Evolutionary conservation across 169 alveolate genomes (phyloP).

Genomic region (Cryptosporidium baileyi): DNA sequence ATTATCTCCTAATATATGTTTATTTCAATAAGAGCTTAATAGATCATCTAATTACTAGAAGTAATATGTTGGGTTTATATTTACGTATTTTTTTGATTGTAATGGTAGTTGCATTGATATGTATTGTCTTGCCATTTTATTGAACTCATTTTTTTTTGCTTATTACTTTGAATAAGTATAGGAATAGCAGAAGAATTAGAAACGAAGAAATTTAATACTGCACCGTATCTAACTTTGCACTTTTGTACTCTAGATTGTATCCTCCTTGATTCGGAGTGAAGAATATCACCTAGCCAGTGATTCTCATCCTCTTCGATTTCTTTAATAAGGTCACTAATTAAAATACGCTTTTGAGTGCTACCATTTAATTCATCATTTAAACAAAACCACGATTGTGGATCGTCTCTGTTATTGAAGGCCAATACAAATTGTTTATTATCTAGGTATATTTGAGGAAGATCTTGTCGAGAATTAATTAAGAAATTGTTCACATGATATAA

Average conservation of each 20-base stretch:
- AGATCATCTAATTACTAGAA: no score
- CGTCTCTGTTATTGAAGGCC: slow-evolving; percentile 34
- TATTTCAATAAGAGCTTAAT: no score
- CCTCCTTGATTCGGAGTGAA: slow-evolving; percentile 49
- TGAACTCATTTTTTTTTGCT: background rate
- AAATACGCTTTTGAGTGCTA: background rate
- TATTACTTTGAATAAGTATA: background rate
- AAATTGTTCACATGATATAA: slow-evolving; percentile 30
- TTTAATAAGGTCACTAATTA: slow-evolving; percentile 39
- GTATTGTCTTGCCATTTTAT: background rate
- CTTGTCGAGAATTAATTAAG: slow-evolving; percentile 4
- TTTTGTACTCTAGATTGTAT: slow-evolving; percentile 22
- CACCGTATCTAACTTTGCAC: slow-evolving; percentile 62
- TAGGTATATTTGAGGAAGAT: slow-evolving; percentile 37
- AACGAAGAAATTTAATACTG: slow-evolving; percentile 32
- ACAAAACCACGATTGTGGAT: slow-evolving; percentile 39
- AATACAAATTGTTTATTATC: slow-evolving; percentile 49
- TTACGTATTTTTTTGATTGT: background rate
- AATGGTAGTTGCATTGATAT: background rate
- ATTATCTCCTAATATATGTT: no score
- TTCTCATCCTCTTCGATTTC: slow-evolving; percentile 33
- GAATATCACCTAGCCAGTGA: slow-evolving; percentile 43
- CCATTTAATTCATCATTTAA: background rate
- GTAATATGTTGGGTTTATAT: background rate
- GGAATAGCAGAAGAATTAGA: slow-evolving; percentile 67